These are phyloP conservation scores for Cynara cardunculus DNA, from an alignment of 129 eudicot species.

Conservation along the genomic window DNA sequence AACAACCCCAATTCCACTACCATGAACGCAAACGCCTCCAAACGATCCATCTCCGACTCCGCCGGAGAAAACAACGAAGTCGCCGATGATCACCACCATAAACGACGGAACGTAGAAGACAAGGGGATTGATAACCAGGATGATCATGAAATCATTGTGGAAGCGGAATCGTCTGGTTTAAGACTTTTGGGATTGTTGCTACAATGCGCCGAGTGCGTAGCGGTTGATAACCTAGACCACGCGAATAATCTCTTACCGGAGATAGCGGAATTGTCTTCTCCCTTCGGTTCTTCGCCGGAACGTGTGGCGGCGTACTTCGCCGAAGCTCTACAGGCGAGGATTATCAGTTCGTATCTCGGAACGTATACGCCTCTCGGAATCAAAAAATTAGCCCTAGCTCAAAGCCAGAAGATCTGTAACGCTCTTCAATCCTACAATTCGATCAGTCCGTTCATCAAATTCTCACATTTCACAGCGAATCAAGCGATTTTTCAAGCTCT, in stretches of 20 bases:
- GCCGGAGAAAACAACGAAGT: conserved; percentile 20
- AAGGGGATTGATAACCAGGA: background rate
- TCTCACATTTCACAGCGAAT: conserved; percentile 86
- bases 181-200: conserved; percentile 60
- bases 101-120: conserved; percentile 32
- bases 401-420: conserved; percentile 43
- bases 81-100: conserved; percentile 4
- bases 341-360: conserved; percentile 56
- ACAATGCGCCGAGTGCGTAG: conserved; percentile 87
- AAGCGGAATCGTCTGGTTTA: conserved; percentile 55
- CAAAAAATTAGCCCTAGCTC: conserved; percentile 31
- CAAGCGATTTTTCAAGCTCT: conserved; percentile 78
- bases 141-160: conserved; percentile 4
- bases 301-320: conserved; percentile 90
- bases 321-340: conserved; percentile 65
- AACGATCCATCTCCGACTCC: conserved; percentile 19
- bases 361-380: conserved; percentile 48
- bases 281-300: conserved; percentile 88
- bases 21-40: conserved; percentile 18
- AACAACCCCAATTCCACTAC: conserved; percentile 19
- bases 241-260: conserved; percentile 64
- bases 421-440: conserved; percentile 77
- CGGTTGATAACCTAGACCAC: conserved; percentile 60
- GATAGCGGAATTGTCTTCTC: conserved; percentile 66
- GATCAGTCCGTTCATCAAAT: conserved; percentile 63